phyloP scores from a whole-genome alignment of 495 filamentous ascomycete species.

The Chlorociboria aeruginascens region DNA sequence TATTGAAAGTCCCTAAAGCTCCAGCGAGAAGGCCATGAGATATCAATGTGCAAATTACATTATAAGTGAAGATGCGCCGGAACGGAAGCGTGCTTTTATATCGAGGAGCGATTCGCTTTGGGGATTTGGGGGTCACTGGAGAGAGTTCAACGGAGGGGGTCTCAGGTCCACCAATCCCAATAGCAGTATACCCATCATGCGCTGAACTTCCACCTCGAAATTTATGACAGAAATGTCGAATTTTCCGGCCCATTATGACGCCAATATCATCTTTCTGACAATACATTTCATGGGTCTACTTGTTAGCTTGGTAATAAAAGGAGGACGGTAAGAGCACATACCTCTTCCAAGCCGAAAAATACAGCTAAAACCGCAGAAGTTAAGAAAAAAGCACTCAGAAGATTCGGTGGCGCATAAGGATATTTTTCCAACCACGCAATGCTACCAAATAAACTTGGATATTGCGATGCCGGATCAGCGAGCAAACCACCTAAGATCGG shows the following conservation, averaged over 20 bases:
- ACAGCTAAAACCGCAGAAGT: slow-evolving; percentile 40
- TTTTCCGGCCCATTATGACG: slow-evolving; percentile 19
- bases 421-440: slow-evolving; percentile 54
- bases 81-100: slow-evolving; percentile 44
- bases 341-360: slow-evolving; percentile 60
- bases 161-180: slow-evolving; percentile 5
- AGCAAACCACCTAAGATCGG: slow-evolving; percentile 63
- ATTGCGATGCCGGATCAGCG: slow-evolving; percentile 60
- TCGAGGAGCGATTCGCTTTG: slow-evolving; percentile 12
- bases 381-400: slow-evolving; percentile 60
- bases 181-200: neutral
- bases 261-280: slow-evolving; percentile 38
- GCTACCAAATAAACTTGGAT: slow-evolving; percentile 55
- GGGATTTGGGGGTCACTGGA: slow-evolving; percentile 1
- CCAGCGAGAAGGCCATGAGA: slow-evolving; percentile 61
- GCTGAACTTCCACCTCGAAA: neutral
- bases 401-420: slow-evolving; percentile 66
- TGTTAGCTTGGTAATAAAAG: neutral
- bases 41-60: slow-evolving; percentile 55
- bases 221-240: slow-evolving; percentile 4
- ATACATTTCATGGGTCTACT: slow-evolving; percentile 38
- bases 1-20: slow-evolving; percentile 75
- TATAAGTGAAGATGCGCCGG: slow-evolving; percentile 66
- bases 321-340: slow-evolving; percentile 18
- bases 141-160: neutral